These are phyloP conservation scores for Saccharomyces pastorianus DNA, from an alignment of 1,139 yeast species.

Conservation along the genomic window DNA sequence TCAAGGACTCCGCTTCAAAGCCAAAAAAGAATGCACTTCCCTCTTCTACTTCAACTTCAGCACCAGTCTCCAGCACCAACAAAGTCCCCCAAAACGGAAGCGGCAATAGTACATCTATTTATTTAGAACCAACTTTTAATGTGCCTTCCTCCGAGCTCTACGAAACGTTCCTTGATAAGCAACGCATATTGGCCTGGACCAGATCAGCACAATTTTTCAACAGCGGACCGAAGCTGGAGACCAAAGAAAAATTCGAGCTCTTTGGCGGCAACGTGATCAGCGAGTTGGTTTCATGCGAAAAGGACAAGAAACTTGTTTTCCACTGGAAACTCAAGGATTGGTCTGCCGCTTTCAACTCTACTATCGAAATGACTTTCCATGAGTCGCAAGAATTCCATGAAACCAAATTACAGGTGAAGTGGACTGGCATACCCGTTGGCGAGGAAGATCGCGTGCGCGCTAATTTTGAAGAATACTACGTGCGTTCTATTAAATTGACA, in stretches of 20 bases:
- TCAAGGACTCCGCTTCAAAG: conserved; percentile 14
- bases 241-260: conserved; percentile 56
- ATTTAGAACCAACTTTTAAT: conserved; percentile 72
- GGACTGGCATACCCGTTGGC: conserved; percentile 94
- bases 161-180: conserved; percentile 64
- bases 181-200: conserved; percentile 82
- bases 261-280: conserved; percentile 90
- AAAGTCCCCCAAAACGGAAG: conserved; percentile 29
- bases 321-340: conserved; percentile 85
- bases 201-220: conserved; percentile 42
- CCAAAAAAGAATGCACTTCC: conserved; percentile 7
- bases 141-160: conserved; percentile 83
- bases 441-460: conserved; percentile 83
- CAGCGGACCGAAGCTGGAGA: conserved; percentile 28
- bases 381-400: conserved; percentile 64
- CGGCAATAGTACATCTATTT: conserved; percentile 65
- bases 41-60: conserved; percentile 11
- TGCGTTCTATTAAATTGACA: conserved; percentile 77
- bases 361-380: conserved; percentile 53
- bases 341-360: conserved; percentile 68
- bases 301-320: conserved; percentile 50
- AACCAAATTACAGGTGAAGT: conserved; percentile 68
- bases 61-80: conserved; percentile 16
- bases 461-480: conserved; percentile 84
- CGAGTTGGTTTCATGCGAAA: conserved; percentile 45